These are phyloP conservation scores for Blastomyces percursus DNA, from an alignment of 2,329 filamentous ascomycete genomes.

Conservation along the genomic window DNA sequence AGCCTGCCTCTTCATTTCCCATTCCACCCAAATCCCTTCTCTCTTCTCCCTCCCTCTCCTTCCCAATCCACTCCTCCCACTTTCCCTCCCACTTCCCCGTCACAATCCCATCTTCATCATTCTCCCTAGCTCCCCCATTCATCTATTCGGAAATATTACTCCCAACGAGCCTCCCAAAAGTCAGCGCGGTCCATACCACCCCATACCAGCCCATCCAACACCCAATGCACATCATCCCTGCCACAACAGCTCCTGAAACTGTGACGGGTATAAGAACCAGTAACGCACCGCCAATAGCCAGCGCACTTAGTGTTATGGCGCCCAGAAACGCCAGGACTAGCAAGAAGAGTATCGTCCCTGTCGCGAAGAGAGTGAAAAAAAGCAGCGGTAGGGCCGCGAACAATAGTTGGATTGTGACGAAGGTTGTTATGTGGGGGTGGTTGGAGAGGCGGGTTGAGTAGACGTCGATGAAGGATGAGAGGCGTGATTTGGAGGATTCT, in stretches of 20 bases:
- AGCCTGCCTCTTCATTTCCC: not conserved
- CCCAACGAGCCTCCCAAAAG: not conserved
- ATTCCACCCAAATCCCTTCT: not conserved
- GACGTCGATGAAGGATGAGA: constrained; percentile 20
- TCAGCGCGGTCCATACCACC: constrained; percentile 13
- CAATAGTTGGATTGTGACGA: constrained; percentile 53
- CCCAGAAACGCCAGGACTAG: constrained; percentile 49
- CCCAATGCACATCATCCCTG: constrained; percentile 54
- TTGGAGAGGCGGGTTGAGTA: constrained; percentile 48
- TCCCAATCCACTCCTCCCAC: constrained; percentile 1
- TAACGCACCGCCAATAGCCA: constrained; percentile 39
- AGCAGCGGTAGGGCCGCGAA: constrained; percentile 57
- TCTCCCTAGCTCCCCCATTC: not conserved
- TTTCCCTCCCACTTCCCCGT: constrained; percentile 7
- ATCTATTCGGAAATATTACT: not conserved
- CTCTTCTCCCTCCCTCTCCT: not conserved
- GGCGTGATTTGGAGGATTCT: not conserved
- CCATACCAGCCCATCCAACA: constrained; percentile 45
- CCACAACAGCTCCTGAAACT: constrained; percentile 49
- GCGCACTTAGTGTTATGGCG: constrained; percentile 16
- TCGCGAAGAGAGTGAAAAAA: constrained; percentile 52
- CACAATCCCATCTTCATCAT: not conserved
- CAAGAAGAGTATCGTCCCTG: constrained; percentile 53
- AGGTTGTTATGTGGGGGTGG: constrained; percentile 59
- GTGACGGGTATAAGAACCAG: constrained; percentile 59